A percentile compares a stretch with the other conserved stretches of the same genome.
phyloP scores from a whole-genome alignment of 148 eudicot genomes.

The Tetragonia tetragonoides region DNA sequence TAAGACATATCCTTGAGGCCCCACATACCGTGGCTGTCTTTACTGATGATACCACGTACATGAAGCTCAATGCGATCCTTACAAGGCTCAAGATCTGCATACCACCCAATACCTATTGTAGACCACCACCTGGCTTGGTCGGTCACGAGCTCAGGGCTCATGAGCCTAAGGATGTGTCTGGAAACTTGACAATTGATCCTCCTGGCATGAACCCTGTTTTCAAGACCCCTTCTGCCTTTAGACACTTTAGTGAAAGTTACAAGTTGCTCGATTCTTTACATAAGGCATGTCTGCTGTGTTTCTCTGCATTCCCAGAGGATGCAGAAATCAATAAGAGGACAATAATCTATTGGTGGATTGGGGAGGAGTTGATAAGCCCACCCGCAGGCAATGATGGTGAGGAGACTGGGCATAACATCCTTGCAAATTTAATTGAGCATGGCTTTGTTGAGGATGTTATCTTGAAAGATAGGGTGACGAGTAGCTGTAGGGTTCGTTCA shows the following conservation, averaged over 20 bases:
- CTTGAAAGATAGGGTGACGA: slow-evolving; percentile 15
- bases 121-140: not conserved
- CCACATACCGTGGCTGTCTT: slow-evolving; percentile 11
- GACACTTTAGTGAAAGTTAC: slow-evolving; percentile 14
- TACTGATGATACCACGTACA: slow-evolving; percentile 13
- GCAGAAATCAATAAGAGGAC: slow-evolving; percentile 23
- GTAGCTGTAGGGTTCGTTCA: slow-evolving; percentile 19
- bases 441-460: slow-evolving; percentile 17
- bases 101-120: not conserved
- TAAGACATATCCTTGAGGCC: slow-evolving; percentile 11
- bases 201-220: slow-evolving; percentile 12
- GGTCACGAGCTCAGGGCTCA: not conserved
- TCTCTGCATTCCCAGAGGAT: slow-evolving; percentile 22
- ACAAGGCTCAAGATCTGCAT: slow-evolving; percentile 3
- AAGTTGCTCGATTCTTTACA: slow-evolving; percentile 17
- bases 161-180: not conserved
- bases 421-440: slow-evolving; percentile 10
- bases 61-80: slow-evolving; percentile 7
- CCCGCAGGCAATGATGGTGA: slow-evolving; percentile 10
- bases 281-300: slow-evolving; percentile 17
- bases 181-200: not conserved
- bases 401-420: slow-evolving; percentile 16
- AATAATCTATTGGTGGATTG: slow-evolving; percentile 18
- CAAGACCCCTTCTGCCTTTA: slow-evolving; percentile 17
- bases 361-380: slow-evolving; percentile 15